Evolutionary conservation across 768 basidiomycete species (phyloP), one percentile per base, ranked within the genome.

Genomic region (Coprinopsis cinerea): DNA sequence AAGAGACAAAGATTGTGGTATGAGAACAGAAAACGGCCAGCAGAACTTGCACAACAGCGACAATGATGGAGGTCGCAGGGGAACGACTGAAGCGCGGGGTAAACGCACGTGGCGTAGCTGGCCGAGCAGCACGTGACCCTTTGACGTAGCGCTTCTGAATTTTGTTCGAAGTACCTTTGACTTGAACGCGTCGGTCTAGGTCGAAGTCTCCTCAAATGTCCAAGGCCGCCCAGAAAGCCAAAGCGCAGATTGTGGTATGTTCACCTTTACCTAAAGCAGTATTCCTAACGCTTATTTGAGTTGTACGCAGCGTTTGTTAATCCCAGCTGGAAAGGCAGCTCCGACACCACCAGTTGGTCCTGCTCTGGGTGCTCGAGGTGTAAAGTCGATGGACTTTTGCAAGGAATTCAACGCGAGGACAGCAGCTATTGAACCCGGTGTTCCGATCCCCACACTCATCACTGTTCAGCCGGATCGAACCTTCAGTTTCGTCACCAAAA

Each of bases 401-500:
- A 99, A 97, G 67, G 93, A 98, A 66, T 99, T 98, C 73, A 99
- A 99, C 63, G 94, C 95, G n/a, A 84, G 85, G 55, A 97, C 95
- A 17, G 85, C 90, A 26, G 85, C 91, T 64, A 77, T 95, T 30
- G 79, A 83, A 54, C 82, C 85, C 15, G 91, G 91, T 28, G 79
- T 88, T 9, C 95, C 96, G 5, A 80, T 81, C 32, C 95, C 96
- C 9, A 96, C 93, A n/a, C 69, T 86, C 53, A 94, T 99, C 61
- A 89, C 82, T 48, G 86, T 99, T 52, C 85, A 91, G 59, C 90
- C 95, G 48, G 96, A 99, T 74, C 86, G 93, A 54, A 81, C 94
- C 47, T 99, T 99, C 74, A 81, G 86, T 44, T 98, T 99, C 71
- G 63, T 86, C 62, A 90, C 87, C 46, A 94, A 92, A 72, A 86